Evolutionary conservation across 169 alveolate genomes (phyloP), one percentile per base, ranked within the genome.

Genomic region (Miamiensis avidus): DNA sequence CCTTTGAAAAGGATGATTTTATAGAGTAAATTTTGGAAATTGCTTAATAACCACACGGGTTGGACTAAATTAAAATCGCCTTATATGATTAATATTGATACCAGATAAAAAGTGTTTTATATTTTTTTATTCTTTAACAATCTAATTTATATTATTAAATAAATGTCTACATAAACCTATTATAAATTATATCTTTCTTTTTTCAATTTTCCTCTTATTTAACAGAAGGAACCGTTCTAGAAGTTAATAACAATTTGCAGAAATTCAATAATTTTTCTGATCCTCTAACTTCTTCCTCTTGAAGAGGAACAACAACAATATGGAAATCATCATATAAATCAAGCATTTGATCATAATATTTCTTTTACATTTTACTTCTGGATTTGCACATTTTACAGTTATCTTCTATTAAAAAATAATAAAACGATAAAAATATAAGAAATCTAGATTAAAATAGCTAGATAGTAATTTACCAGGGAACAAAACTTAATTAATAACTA

Each of bases 241-340:
- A 64, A 25, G 74, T 64, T 29, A 86, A 32, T 6, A 86, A 65
- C 1, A 88, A 83, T 77, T 88, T 84, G 77, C 93, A 82, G 85
- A 89, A 93, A 33, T 83, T 74, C 28, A 88, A 74, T 28, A 89
- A 83, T 25, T 86, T 82, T 34, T 89, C 88, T 65, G 83, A 74
- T 28, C 93, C 93, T 81, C 93, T 89, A 32, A 89, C 89, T 83
- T 89, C 93, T 28, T 74, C 79, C 65, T 89, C 93, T 75, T 82
- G 31, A 29, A 89, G 76, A 34, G 93, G 93, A 76, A 78, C 82
- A 27, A 83, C 69, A 6, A 87, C 97, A 29, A 99, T 97, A 93
- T 99, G 99, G 91, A 99, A 98, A 85, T 98, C 99, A 74, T 98
- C 98, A 92, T 98, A 99, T 86, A 99, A 93, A 79, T 98, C 99